Evolutionary conservation across 352 stramenopile genomes (phyloP).

Genomic region (Poterioochromonas sp.): DNA sequence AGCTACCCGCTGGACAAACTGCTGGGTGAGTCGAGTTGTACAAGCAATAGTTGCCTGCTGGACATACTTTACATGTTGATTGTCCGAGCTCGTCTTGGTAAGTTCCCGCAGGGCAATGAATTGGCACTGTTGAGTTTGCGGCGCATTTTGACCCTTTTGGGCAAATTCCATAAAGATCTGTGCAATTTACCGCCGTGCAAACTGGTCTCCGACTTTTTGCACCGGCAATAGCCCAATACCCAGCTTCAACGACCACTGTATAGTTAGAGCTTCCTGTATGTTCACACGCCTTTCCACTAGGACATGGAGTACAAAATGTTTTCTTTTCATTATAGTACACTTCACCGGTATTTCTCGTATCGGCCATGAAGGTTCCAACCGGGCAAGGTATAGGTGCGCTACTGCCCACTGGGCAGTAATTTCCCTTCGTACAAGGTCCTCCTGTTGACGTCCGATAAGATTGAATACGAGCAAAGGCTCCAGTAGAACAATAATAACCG

Average conservation of each 20-base stretch:
- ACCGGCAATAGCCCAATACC: slow-evolving; percentile 59
- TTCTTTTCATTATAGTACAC: slow-evolving; percentile 39
- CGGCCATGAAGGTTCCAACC: slow-evolving; percentile 42
- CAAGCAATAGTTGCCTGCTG: slow-evolving; percentile 60
- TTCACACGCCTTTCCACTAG: slow-evolving; percentile 54
- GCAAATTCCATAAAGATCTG: slow-evolving; percentile 46
- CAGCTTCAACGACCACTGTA: slow-evolving; percentile 62
- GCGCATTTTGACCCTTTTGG: slow-evolving; percentile 69
- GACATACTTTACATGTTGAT: slow-evolving; percentile 48
- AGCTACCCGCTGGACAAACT: slow-evolving; percentile 54
- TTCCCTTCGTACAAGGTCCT: slow-evolving; percentile 53
- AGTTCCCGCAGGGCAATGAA: slow-evolving; percentile 50
- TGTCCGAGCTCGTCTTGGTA: slow-evolving; percentile 41
- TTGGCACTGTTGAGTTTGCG: slow-evolving; percentile 51
- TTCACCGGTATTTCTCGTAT: slow-evolving; percentile 58
- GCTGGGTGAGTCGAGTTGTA: slow-evolving; percentile 43
- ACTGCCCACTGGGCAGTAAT: slow-evolving; percentile 52
- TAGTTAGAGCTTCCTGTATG: slow-evolving; percentile 58
- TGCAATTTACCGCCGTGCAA: slow-evolving; percentile 57
- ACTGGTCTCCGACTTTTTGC: slow-evolving; percentile 57
- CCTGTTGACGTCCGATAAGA: slow-evolving; percentile 28
- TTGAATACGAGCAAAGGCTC: slow-evolving; percentile 33
- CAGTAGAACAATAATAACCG: slow-evolving; percentile 68
- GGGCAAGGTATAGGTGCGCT: slow-evolving; percentile 42
- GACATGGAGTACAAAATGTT: slow-evolving; percentile 59